phyloP scores from a whole-genome alignment of 257 asterid genomes.

The Petrea volubilis region DNA sequence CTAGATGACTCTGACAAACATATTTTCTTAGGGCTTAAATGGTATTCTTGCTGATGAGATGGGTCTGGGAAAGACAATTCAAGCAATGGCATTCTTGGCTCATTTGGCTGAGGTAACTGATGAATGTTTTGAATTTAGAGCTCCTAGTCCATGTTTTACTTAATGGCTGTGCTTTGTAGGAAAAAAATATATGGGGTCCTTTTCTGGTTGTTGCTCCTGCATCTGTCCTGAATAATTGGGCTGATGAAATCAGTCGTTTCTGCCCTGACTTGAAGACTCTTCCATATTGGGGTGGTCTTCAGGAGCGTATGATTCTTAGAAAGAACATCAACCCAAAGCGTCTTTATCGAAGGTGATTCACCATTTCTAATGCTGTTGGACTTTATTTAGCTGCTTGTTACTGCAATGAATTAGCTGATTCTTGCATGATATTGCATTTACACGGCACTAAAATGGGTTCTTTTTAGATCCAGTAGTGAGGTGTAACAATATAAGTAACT shows the following conservation, averaged over 20 bases:
- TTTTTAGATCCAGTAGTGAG: no score
- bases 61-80: slow-evolving; percentile 99
- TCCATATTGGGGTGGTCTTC: slow-evolving; percentile 96
- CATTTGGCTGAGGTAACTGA: slow-evolving; percentile 92
- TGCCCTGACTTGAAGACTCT: slow-evolving; percentile 96
- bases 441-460: no score
- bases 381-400: slow-evolving; percentile 23
- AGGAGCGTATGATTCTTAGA: slow-evolving; percentile 84
- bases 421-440: slow-evolving; percentile 7
- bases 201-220: slow-evolving; percentile 99
- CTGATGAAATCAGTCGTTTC: slow-evolving; percentile 96
- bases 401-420: not conserved
- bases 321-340: slow-evolving; percentile 97
- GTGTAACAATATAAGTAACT: no score
- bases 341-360: slow-evolving; percentile 82
- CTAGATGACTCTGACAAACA: slow-evolving; percentile 19
- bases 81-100: slow-evolving; percentile 98
- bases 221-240: slow-evolving; percentile 96
- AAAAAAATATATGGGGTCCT: slow-evolving; percentile 99
- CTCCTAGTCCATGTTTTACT: slow-evolving; percentile 24
- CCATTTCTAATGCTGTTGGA: slow-evolving; percentile 3
- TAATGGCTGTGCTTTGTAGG: slow-evolving; percentile 47
- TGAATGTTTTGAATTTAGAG: slow-evolving; percentile 14
- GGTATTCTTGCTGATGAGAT: slow-evolving; percentile 99
- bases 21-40: slow-evolving; percentile 70